These are phyloP conservation scores for Fusarium globosum DNA, from an alignment of 2,329 filamentous ascomycete genomes.

Conservation along the genomic window DNA sequence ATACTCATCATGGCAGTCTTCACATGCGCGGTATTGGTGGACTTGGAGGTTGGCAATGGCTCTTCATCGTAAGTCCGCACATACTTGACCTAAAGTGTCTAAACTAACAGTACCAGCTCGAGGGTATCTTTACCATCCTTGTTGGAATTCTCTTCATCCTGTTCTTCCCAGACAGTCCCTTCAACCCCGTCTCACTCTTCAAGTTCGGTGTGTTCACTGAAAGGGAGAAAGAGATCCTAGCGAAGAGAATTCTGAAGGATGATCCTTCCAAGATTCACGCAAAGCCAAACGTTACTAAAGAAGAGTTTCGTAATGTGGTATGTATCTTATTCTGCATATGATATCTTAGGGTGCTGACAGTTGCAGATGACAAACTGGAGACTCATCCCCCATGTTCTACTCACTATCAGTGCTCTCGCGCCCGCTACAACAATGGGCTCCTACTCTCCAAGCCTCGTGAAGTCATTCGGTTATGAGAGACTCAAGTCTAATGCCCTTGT, in stretches of 20 bases:
- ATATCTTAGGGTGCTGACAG: neutral
- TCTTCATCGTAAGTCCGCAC: slow-evolving; percentile 33
- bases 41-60: slow-evolving; percentile 43
- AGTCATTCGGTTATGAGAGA: slow-evolving; percentile 50
- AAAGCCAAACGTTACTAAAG: slow-evolving; percentile 45
- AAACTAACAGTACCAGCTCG: slow-evolving; percentile 21
- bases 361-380: slow-evolving; percentile 52
- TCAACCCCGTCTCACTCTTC: slow-evolving; percentile 47
- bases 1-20: too few species aligned
- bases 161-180: slow-evolving; percentile 34
- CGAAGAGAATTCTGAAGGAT: slow-evolving; percentile 44
- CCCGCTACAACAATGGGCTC: slow-evolving; percentile 33
- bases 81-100: neutral
- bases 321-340: neutral
- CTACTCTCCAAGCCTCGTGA: slow-evolving; percentile 44
- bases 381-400: slow-evolving; percentile 49
- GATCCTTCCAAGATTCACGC: slow-evolving; percentile 49
- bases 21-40: slow-evolving; percentile 42
- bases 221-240: slow-evolving; percentile 50
- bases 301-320: slow-evolving; percentile 51
- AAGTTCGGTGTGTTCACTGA: slow-evolving; percentile 49
- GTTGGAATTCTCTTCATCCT: slow-evolving; percentile 31
- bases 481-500: slow-evolving; percentile 47
- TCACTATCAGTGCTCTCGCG: slow-evolving; percentile 33
- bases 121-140: slow-evolving; percentile 52